Evolutionary conservation across 192 early-diverging fungal species (phyloP).

Genomic region (Chytriomyces confervae): DNA sequence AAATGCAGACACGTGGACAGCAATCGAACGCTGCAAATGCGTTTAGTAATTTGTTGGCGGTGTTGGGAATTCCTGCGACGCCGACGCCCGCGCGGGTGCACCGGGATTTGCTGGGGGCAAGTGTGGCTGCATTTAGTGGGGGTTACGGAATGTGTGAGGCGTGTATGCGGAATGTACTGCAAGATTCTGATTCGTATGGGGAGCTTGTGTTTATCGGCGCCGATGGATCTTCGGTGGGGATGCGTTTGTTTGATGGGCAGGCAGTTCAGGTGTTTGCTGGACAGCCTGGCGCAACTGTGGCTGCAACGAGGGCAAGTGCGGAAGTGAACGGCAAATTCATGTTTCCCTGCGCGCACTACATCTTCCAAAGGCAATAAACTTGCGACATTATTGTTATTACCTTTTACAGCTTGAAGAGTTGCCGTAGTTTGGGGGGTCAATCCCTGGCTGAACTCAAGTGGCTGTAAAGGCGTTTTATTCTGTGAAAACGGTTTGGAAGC

Average conservation of each 20-base stretch:
- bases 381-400: too few species aligned
- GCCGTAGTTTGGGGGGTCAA: too few species aligned
- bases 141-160: slow-evolving; percentile 26
- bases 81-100: slow-evolving; percentile 19
- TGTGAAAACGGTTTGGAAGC: too few species aligned
- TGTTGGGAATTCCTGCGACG: slow-evolving; percentile 21
- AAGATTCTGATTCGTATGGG: slow-evolving; percentile 16
- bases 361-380: too few species aligned
- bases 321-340: not conserved
- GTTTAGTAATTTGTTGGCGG: slow-evolving; percentile 21
- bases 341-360: slow-evolving; percentile 4
- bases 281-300: not conserved
- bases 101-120: slow-evolving; percentile 27
- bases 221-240: slow-evolving; percentile 10
- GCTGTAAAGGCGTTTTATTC: too few species aligned
- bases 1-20: slow-evolving; percentile 1
- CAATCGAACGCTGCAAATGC: not conserved
- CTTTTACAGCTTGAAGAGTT: too few species aligned
- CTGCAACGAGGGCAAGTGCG: not conserved
- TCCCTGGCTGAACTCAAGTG: too few species aligned
- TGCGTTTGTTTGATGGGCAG: not conserved
- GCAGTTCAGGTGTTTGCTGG: not conserved
- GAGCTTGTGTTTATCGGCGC: slow-evolving; percentile 31
- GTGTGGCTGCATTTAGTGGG: slow-evolving; percentile 7
- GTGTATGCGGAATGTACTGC: slow-evolving; percentile 15